phyloP scores from a whole-genome alignment of 148 eudicot genomes.

The Rhododendron molle region DNA sequence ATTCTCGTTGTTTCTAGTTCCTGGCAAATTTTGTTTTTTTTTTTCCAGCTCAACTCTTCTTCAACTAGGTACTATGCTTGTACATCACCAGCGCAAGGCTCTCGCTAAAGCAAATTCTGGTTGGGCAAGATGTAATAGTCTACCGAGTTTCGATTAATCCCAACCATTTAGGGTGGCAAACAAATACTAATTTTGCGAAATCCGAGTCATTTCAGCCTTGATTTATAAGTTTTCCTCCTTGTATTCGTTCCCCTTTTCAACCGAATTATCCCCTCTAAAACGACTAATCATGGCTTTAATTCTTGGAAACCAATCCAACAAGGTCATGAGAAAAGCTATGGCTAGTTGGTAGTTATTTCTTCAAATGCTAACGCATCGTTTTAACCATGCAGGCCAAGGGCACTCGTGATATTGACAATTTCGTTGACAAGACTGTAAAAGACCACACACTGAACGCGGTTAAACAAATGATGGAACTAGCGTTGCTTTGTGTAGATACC shows the following conservation, averaged over 20 bases:
- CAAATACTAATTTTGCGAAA: neutral
- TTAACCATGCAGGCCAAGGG: conserved; percentile 8
- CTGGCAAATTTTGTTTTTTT: neutral
- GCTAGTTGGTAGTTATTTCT: neutral
- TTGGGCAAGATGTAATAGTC: neutral
- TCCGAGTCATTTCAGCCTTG: neutral
- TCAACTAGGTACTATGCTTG: neutral
- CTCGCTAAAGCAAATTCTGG: neutral
- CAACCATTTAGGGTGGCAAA: neutral
- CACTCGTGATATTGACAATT: neutral
- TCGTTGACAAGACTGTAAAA: conserved; percentile 12
- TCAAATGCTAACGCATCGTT: neutral
- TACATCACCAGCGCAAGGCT: neutral
- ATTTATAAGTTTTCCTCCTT: neutral
- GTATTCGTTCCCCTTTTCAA: neutral
- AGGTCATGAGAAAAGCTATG: neutral
- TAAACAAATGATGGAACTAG: conserved; percentile 8
- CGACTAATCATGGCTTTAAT: neutral
- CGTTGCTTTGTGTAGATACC: conserved; percentile 10
- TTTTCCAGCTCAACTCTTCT: neutral
- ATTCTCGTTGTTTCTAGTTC: neutral
- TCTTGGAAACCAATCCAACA: neutral
- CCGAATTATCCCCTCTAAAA: neutral
- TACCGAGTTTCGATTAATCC: neutral
- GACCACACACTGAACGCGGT: neutral